Conservation (phyloP, 495 filamentous ascomycete genomes). For the Trichoderma parareesei region DNA sequence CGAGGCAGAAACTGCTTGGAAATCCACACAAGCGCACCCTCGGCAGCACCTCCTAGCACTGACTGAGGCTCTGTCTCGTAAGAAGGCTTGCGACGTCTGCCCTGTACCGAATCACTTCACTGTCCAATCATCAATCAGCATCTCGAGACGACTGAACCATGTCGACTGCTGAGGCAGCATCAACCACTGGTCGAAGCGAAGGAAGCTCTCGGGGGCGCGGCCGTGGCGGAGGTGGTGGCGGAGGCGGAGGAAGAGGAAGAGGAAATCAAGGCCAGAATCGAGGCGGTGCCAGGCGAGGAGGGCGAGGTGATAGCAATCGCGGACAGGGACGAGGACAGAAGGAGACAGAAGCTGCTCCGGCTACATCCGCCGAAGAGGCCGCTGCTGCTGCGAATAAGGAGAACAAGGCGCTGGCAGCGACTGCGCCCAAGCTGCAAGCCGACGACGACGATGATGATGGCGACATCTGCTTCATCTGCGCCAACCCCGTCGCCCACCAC, state of each 20-base stretch:
- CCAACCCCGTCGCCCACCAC: constrained; percentile 73
- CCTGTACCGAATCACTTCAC: neutral
- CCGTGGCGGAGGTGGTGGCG: neutral
- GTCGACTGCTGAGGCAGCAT: neutral
- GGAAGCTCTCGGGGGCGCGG: constrained; percentile 8
- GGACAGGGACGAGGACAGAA: constrained; percentile 23
- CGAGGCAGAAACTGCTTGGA: too few relatives aligned
- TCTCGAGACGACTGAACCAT: constrained; percentile 10
- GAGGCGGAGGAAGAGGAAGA: neutral
- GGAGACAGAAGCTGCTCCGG: neutral
- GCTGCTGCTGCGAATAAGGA: neutral
- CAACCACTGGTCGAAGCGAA: constrained; percentile 17
- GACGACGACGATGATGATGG: constrained; percentile 50
- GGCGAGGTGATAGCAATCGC: constrained; percentile 18
- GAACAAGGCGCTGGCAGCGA: constrained; percentile 10
- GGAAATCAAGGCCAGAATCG: neutral
- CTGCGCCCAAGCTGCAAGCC: neutral
- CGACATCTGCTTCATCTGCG: constrained; percentile 95
- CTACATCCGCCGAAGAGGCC: neutral
- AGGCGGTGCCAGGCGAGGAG: constrained; percentile 9
- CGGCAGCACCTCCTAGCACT: neutral
- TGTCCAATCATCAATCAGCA: neutral
- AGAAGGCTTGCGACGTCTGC: neutral
- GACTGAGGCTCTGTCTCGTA: neutral
- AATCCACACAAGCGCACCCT: too few relatives aligned